Percentiles rank a stretch among this genome's conserved stretches.
These are phyloP conservation scores for Metschnikowia henanensis DNA, from an alignment of 805 yeast species.

Conservation along the genomic window DNA sequence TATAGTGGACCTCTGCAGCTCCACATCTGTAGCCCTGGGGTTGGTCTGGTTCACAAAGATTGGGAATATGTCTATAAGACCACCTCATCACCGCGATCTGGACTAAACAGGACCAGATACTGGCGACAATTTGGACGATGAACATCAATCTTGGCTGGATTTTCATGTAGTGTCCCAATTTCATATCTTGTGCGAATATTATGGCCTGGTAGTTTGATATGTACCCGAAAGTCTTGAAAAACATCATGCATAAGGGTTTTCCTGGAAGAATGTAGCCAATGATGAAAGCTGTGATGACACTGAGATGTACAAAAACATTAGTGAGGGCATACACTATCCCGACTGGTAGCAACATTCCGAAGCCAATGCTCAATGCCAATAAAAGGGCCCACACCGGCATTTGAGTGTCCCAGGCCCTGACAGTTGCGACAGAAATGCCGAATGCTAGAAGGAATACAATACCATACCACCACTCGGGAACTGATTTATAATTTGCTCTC, in stretches of 20 bases:
- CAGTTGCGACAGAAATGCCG: conserved; percentile 18
- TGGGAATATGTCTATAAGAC: conserved; percentile 22
- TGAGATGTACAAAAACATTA: conserved; percentile 21
- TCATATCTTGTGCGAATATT: conserved; percentile 19
- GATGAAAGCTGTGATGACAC: conserved; percentile 21
- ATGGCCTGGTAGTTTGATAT: conserved; percentile 23
- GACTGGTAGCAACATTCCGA: conserved; percentile 18
- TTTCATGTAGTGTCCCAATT: conserved; percentile 23
- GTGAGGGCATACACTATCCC: conserved; percentile 22
- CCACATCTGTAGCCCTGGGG: conserved; percentile 22
- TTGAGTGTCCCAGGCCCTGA: conserved; percentile 18
- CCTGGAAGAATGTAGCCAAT: conserved; percentile 22
- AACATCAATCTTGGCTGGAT: conserved; percentile 21
- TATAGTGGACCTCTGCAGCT: conserved; percentile 20
- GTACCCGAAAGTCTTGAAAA: conserved; percentile 21
- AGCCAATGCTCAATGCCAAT: conserved; percentile 17
- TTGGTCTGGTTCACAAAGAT: conserved; percentile 18
- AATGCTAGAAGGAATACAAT: conserved; percentile 12
- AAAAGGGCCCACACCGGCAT: conserved; percentile 22
- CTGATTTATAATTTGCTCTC: conserved; percentile 20
- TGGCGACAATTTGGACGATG: conserved; percentile 20
- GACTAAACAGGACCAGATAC: conserved; percentile 22
- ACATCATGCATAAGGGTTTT: conserved; percentile 22
- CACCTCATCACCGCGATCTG: conserved; percentile 26
- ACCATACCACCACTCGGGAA: conserved; percentile 25